Conservation (phyloP, 2,329 filamentous ascomycete species). For the Stagonosporopsis chrysanthemi region DNA sequence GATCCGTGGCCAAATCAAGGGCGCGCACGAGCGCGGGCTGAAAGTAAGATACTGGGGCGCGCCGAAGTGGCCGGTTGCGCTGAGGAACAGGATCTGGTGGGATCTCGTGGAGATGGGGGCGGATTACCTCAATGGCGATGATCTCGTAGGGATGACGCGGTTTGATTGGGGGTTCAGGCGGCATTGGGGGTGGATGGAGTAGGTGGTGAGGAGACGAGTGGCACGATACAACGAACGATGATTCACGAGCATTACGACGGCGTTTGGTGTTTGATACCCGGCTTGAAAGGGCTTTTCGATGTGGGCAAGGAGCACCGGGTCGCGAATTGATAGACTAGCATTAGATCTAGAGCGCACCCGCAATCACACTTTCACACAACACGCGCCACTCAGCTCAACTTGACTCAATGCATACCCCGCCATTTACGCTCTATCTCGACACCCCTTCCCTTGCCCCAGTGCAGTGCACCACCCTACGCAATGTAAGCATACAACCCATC, state of each 20-base stretch:
- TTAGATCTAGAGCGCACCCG: neutral
- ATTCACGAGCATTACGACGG: slow-evolving; percentile 11
- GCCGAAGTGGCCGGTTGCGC: slow-evolving; percentile 61
- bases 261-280: slow-evolving; percentile 4
- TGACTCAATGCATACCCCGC: neutral
- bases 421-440: too few species aligned
- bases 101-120: slow-evolving; percentile 62
- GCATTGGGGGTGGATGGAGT: slow-evolving; percentile 36
- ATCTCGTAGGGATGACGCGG: slow-evolving; percentile 58
- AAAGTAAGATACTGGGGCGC: slow-evolving; percentile 66
- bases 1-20: slow-evolving; percentile 61
- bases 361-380: neutral
- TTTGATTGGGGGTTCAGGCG: slow-evolving; percentile 55
- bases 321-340: neutral
- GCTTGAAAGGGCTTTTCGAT: neutral
- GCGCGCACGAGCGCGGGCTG: slow-evolving; percentile 60
- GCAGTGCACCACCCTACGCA: slow-evolving; percentile 41
- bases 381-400: neutral
- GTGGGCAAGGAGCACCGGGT: too few species aligned
- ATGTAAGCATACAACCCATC: slow-evolving; percentile 56
- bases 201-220: neutral
- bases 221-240: too few species aligned
- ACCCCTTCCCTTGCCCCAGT: too few species aligned
- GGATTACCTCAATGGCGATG: slow-evolving; percentile 66
- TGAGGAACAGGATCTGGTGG: slow-evolving; percentile 64